These are phyloP conservation scores for Cenchrus fungigraminus DNA, from an alignment of 176 grass and related monocot genomes.

Conservation along the genomic window DNA sequence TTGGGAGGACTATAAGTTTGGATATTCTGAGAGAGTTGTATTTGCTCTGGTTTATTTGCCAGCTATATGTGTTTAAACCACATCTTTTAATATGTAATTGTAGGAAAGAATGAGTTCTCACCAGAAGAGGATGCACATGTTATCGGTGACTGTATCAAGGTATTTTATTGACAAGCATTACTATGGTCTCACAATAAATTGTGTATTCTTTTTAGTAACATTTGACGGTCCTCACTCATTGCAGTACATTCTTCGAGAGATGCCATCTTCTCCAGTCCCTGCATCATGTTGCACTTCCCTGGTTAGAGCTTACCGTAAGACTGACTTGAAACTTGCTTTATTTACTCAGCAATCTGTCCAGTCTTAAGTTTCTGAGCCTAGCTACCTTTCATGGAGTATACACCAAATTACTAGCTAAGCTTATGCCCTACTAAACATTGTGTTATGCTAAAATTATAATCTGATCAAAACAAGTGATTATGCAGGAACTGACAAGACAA, in stretches of 20 bases:
- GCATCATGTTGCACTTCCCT: slow-evolving; percentile 84
- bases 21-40: slow-evolving; percentile 13
- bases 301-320: slow-evolving; percentile 87
- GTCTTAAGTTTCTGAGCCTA: slow-evolving; percentile 29
- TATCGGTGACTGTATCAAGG: slow-evolving; percentile 97
- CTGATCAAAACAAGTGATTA: slow-evolving; percentile 42
- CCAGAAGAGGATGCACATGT: slow-evolving; percentile 94
- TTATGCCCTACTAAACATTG: slow-evolving; percentile 23
- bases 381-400: slow-evolving; percentile 31
- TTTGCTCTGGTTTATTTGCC: slow-evolving; percentile 15
- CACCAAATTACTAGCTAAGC: slow-evolving; percentile 26
- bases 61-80: slow-evolving; percentile 3
- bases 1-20: slow-evolving; percentile 3
- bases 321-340: slow-evolving; percentile 39
- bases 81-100: slow-evolving; percentile 43
- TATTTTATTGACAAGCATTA: slow-evolving; percentile 44
- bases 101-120: slow-evolving; percentile 91
- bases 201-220: slow-evolving; percentile 30
- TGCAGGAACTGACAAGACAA: slow-evolving; percentile 67
- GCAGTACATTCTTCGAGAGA: slow-evolving; percentile 85
- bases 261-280: slow-evolving; percentile 80
- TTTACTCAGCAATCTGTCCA: slow-evolving; percentile 24
- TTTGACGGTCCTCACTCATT: slow-evolving; percentile 48
- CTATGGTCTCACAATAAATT: slow-evolving; percentile 16
- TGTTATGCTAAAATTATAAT: slow-evolving; percentile 28